Percentiles rank a stretch among this genome's conserved stretches.
These are phyloP conservation scores for Colletotrichum higginsianum DNA, from an alignment of 2,329 filamentous ascomycete species.

Conservation along the genomic window DNA sequence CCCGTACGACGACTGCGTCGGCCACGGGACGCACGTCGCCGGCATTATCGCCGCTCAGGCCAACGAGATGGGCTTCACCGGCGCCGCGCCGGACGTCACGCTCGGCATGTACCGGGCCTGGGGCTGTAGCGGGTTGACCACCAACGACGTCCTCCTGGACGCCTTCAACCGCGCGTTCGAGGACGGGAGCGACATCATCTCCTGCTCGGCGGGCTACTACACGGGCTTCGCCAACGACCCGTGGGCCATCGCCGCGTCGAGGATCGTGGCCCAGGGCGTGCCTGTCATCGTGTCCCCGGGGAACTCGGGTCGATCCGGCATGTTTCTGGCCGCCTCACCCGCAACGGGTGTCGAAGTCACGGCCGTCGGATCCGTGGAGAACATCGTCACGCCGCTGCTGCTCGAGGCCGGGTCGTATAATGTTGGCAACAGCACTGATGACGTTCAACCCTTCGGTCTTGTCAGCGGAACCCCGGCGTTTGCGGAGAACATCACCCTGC, in stretches of 20 bases:
- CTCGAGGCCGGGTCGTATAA: conserved; percentile 19
- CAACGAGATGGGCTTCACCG: conserved; percentile 55
- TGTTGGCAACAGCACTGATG: not conserved
- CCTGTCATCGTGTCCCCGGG: conserved; percentile 48
- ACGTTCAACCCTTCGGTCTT: conserved; percentile 31
- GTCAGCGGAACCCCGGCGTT: conserved; percentile 13
- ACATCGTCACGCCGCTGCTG: conserved; percentile 36
- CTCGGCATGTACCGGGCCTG: conserved; percentile 59
- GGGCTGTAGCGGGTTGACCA: conserved; percentile 51
- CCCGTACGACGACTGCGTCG: conserved; percentile 58
- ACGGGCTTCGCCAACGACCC: conserved; percentile 50
- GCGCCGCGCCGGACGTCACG: conserved; percentile 58
- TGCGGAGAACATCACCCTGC: conserved; percentile 31
- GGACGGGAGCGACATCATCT: conserved; percentile 55
- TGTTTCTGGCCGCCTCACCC: conserved; percentile 45
- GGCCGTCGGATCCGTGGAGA: conserved; percentile 44
- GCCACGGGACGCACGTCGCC: conserved; percentile 45
- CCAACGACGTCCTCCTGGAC: conserved; percentile 57
- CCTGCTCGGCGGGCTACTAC: conserved; percentile 46
- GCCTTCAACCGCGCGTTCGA: conserved; percentile 60
- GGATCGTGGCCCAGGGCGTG: conserved; percentile 50
- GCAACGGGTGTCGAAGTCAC: conserved; percentile 46
- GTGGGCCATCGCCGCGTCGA: conserved; percentile 45
- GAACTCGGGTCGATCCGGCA: conserved; percentile 45
- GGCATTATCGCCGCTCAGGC: conserved; percentile 62